phyloP scores from a whole-genome alignment of 345 rosid species.

The Litchi chinensis region DNA sequence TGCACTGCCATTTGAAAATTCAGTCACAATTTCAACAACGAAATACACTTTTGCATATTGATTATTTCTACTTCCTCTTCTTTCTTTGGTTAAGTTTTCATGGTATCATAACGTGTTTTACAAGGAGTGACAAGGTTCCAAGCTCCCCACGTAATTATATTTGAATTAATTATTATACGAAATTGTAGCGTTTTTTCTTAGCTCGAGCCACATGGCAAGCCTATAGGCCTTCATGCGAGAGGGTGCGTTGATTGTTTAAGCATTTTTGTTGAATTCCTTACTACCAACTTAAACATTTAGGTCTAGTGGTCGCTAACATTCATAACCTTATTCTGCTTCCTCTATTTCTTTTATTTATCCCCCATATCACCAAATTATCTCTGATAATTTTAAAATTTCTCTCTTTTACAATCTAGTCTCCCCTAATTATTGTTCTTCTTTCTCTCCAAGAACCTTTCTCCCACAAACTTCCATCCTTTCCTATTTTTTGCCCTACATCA shows the following conservation, averaged over 20 bases:
- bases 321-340: not conserved
- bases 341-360: not conserved
- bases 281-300: not conserved
- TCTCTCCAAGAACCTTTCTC: not conserved
- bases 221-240: not conserved
- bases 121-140: no score
- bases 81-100: no score
- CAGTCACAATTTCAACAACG: not conserved
- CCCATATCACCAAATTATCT: not conserved
- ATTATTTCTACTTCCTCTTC: no score
- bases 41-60: no score
- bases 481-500: no score
- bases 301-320: not conserved
- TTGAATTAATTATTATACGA: not conserved
- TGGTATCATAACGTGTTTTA: no score
- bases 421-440: not conserved
- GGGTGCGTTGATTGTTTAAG: not conserved
- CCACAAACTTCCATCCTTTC: not conserved
- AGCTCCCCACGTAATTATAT: no score
- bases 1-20: not conserved
- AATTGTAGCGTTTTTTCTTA: not conserved
- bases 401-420: not conserved
- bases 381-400: not conserved
- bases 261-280: not conserved
- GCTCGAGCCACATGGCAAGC: not conserved